Evolutionary conservation across 2,329 filamentous ascomycete genomes (phyloP), one percentile per base, ranked within the genome.

Genomic region (Trichoderma guizhouense): DNA sequence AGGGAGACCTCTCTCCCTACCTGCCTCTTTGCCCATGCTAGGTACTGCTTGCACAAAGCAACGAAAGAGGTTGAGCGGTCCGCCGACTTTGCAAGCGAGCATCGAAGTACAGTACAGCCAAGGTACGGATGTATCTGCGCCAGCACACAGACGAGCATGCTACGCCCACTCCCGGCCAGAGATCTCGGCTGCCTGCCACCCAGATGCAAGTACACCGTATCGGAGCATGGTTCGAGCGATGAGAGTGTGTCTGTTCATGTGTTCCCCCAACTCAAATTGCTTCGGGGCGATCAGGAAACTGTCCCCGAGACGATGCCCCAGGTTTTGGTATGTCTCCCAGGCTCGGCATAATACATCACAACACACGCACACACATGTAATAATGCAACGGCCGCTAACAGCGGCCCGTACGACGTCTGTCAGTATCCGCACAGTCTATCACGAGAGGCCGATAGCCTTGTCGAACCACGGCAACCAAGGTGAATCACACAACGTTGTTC

Each of bases 241-340:
- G 36, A 43, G 36, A 61, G 66, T 60, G 36, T 47, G 47, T 47
- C 34, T 53, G 26, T 32, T 18, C 21, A 47, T 11, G 63, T 36
- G 30, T 28, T 28, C 12, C 39, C 51, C 64, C 51, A 58, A 43
- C 34, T 36, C 51, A 58, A 67, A 43, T 30, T 15, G 34, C 64
- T 14, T 58, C 64, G 64, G 64, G 51, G 51, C 51, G 51, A 67
- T 67, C 51, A 67, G 15, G n/a, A 67, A 67, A 43, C 32, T 30
- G 32, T 67, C 51, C 64, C 63, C 64, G 51, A 55, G 28, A 57
- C 39, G 24, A 32, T 30, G 21, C 64, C 51, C 64, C 64, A 43
- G 51, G 24, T 67, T 67, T 58, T 58, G 62, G 43, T 24, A 53
- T 21, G 51, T 43, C 39, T 32, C 51, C 51, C 9, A 51, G 28